Base-by-base conservation (phyloP, 2,329 filamentous ascomycete genomes). In the Penicillium italicum region DNA sequence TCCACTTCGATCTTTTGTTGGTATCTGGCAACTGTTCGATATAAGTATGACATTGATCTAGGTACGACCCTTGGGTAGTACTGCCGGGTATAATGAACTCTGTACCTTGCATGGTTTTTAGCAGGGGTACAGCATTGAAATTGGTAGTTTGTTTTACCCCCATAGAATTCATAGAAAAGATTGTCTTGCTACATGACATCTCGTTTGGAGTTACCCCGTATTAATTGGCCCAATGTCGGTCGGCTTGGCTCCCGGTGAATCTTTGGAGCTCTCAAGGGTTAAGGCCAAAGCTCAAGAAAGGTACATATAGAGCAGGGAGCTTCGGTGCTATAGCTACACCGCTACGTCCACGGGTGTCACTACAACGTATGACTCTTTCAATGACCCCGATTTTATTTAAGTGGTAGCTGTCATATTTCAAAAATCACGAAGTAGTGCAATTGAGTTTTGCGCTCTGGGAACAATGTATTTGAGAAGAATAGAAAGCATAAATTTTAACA, bases 181-280 rank as follows among this genome's bases (percentile, higher is more conserved):
- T 20, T 12, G 5, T 38, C 16, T 20, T 12, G 20, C 10, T n/a
- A 24, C 11, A 14, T 16, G 14, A 24, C 6, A 26, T 2, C n/a
- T n/a, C 8, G 22, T 47, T 1, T 37, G 31, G 20, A 37, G 2
- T n/a, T 36, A 24, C 30, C 38, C 22, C 48, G 26, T 33, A 24
- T 33, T 24, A 34, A 14, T 41, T 28, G 16, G 11, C 30, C 9
- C n/a, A 45, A 20, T 12, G 12, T 22, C 12, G 12, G 26, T 16
- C 28, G n/a, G n/a, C 40, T 46, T 51, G 31, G 49, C 49, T 50
- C 31, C 49, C 38, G 40, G 49, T 45, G n/a, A 51, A 51, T 34
- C 26, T 20, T 16, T 33, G 5, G 31, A 22, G 43, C 16, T 30
- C 9, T 10, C 3, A 28, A 22, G 4, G 11, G 8, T n/a, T 3